A percentile compares a stretch with the other conserved stretches of the same genome.
Evolutionary conservation across 2,329 filamentous ascomycete genomes (phyloP).

Genomic region (Venturia nashicola): DNA sequence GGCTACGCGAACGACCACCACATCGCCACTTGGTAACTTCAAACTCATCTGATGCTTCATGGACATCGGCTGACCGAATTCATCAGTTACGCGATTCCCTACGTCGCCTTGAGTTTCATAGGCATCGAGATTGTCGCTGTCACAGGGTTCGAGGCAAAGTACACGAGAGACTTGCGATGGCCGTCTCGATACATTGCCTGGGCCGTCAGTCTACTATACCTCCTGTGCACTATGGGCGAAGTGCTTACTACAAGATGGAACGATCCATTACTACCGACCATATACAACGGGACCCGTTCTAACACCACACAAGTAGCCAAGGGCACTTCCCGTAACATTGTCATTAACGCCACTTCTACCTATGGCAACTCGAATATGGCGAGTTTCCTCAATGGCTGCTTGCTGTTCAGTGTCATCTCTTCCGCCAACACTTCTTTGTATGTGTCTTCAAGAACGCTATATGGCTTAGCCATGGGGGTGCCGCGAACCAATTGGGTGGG

Average conservation of each 20-base stretch:
- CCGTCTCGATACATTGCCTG: background rate
- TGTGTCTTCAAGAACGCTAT: background rate
- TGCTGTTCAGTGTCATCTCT: background rate
- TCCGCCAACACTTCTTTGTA: conserved; percentile 2
- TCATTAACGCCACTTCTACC: background rate
- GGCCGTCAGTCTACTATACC: background rate
- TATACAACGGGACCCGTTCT: background rate
- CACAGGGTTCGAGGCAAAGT: background rate
- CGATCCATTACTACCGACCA: background rate
- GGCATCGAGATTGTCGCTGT: background rate
- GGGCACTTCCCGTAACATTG: no score
- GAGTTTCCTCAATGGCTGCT: background rate
- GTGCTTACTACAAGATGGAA: background rate
- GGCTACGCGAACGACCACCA: background rate
- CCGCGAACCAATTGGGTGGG: background rate
- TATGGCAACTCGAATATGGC: background rate
- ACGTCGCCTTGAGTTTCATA: background rate
- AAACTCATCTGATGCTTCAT: no score
- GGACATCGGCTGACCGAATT: no score
- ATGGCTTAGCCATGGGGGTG: background rate
- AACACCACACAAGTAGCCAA: no score
- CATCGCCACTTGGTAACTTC: background rate
- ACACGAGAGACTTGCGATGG: background rate
- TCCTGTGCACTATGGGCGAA: background rate
- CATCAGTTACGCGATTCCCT: background rate